A percentile compares a stretch with the other conserved stretches of the same genome.
These are phyloP conservation scores for Aspergillus clavatus DNA, from an alignment of 2,329 filamentous ascomycete genomes.

Conservation along the genomic window DNA sequence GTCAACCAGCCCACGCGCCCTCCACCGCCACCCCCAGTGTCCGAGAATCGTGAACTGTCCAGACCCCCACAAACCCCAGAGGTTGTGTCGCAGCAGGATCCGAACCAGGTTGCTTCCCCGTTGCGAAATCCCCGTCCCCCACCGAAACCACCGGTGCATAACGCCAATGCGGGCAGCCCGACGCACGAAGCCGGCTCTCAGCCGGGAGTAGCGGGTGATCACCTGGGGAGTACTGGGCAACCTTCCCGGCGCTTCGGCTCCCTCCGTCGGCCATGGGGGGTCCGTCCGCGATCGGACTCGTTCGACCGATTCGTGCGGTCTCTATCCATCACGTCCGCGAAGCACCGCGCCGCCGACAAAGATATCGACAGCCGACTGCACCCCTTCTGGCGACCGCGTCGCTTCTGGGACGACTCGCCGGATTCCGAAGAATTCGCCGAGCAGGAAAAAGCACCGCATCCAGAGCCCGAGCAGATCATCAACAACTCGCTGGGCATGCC, in stretches of 20 bases:
- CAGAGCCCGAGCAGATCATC: constrained; percentile 40
- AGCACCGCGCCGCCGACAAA: constrained; percentile 40
- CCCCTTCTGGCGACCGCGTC: constrained; percentile 59
- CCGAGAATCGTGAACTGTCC: constrained; percentile 16
- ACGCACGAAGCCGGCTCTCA: constrained; percentile 40
- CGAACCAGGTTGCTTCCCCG: constrained; percentile 48
- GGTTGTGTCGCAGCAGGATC: constrained; percentile 10
- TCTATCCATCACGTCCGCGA: constrained; percentile 38
- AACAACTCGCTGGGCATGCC: constrained; percentile 56
- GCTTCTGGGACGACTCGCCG: constrained; percentile 58
- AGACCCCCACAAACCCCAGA: constrained; percentile 26
- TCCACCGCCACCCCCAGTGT: constrained; percentile 26
- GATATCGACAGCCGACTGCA: constrained; percentile 49
- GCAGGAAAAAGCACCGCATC: constrained; percentile 1
- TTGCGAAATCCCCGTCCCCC: constrained; percentile 55
- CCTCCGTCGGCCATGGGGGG: constrained; percentile 34
- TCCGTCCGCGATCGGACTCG: constrained; percentile 39
- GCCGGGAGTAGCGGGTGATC: constrained; percentile 16
- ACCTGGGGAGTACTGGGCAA: constrained; percentile 17
- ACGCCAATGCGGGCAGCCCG: constrained; percentile 53
- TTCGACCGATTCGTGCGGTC: constrained; percentile 35
- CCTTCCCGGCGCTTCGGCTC: constrained; percentile 32
- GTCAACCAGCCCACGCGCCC: constrained; percentile 49
- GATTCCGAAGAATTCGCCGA: constrained; percentile 36
- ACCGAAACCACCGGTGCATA: constrained; percentile 53